Conservation (phyloP, 306 rosid genomes). For the Vachellia collinsii region DNA sequence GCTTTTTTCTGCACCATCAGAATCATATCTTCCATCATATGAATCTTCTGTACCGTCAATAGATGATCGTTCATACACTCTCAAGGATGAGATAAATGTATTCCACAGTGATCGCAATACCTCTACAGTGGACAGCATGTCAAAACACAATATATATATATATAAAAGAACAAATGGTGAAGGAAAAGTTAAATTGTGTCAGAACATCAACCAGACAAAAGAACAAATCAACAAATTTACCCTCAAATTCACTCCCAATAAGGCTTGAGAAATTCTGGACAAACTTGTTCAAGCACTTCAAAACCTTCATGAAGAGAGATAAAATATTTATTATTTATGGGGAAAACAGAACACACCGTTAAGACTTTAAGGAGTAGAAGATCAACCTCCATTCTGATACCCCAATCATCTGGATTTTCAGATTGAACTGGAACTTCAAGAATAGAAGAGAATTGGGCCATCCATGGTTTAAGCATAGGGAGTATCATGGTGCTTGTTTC, state of each 20-base stretch:
- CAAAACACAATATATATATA: conserved; percentile 29
- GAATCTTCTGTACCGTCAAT: conserved; percentile 80
- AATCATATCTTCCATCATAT: conserved; percentile 88
- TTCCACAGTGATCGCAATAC: conserved; percentile 83
- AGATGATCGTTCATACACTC: conserved; percentile 72
- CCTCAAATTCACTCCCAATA: conserved; percentile 67
- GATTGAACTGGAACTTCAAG: conserved; percentile 71
- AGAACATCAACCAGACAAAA: conserved; percentile 20
- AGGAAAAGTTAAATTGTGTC: conserved; percentile 22
- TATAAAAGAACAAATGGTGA: conserved; percentile 26
- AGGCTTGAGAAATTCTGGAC: conserved; percentile 79
- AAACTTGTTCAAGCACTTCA: conserved; percentile 95
- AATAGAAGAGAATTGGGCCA: conserved; percentile 75
- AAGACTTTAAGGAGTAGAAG: conserved; percentile 29
- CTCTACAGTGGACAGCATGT: conserved; percentile 56
- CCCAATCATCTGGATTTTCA: conserved; percentile 95
- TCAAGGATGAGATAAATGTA: conserved; percentile 76
- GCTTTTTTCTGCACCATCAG: conserved; percentile 92
- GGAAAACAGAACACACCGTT: not conserved
- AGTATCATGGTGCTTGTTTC: conserved; percentile 66
- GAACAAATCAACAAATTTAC: conserved; percentile 47
- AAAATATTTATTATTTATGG: conserved; percentile 16
- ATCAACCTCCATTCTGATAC: conserved; percentile 83
- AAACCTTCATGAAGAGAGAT: conserved; percentile 55
- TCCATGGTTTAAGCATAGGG: conserved; percentile 87